These are phyloP conservation scores for Colletotrichum limetticola DNA, from an alignment of 2,329 filamentous ascomycete species.

Conservation along the genomic window DNA sequence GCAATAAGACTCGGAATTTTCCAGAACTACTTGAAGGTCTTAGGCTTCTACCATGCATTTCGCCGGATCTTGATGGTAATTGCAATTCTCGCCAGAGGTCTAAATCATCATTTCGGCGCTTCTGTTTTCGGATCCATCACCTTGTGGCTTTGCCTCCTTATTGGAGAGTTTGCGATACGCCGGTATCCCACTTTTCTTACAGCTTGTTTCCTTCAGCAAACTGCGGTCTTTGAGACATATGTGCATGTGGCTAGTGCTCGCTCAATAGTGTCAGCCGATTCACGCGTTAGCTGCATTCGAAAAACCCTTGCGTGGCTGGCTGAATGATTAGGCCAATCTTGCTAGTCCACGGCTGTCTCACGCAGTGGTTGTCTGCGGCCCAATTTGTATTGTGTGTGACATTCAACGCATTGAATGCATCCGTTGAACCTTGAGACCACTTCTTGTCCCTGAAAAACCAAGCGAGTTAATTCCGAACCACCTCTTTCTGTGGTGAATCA, in stretches of 20 bases:
- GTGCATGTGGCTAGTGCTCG: neutral
- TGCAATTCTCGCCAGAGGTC: neutral
- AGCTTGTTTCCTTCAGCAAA: neutral
- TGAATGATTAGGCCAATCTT: neutral
- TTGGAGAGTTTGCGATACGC: neutral
- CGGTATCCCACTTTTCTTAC: neutral
- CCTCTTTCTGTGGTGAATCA: no score
- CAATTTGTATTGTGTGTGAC: neutral
- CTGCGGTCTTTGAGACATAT: neutral
- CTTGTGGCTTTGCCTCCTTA: neutral
- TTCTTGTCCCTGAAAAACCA: neutral
- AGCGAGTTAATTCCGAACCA: neutral
- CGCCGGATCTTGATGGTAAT: neutral
- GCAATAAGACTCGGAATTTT: neutral
- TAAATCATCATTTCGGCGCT: neutral
- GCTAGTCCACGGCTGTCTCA: neutral
- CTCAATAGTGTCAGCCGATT: neutral
- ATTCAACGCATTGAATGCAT: neutral
- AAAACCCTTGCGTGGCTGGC: neutral
- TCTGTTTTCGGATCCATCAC: neutral
- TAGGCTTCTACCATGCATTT: neutral
- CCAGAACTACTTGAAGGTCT: neutral
- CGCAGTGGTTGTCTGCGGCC: neutral
- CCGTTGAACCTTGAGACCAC: neutral
- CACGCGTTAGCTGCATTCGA: neutral